phyloP scores from a whole-genome alignment of 306 rosid species.

The apple (Malus domestica) region ASM211411v1 NC_041790.1:2159501-2160000 shows the following conservation, averaged over 20 bases:
- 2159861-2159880: background rate
- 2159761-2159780: conserved; percentile 1
- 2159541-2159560: conserved; percentile 61
- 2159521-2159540: conserved; percentile 60
- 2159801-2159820: background rate
- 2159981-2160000: conserved; percentile 84
- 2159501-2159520: conserved; percentile 80
- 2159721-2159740: background rate
- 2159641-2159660: conserved; percentile 91
- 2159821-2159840: background rate
- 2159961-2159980: conserved; percentile 80
- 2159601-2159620: conserved; percentile 64
- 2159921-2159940: conserved; percentile 86
- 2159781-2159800: conserved; percentile 2
- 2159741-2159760: background rate
- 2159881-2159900: conserved; percentile 66
- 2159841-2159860: background rate
- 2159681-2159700: conserved; percentile 80
- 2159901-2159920: conserved; percentile 89
- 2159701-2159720: conserved; percentile 25
- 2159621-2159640: conserved; percentile 81
- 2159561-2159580: conserved; percentile 54
- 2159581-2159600: conserved; percentile 70
- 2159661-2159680: conserved; percentile 84
- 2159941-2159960: conserved; percentile 70